Conservation (phyloP, 169 alveolate genomes). For the Plasmodium falciparum region DNA sequence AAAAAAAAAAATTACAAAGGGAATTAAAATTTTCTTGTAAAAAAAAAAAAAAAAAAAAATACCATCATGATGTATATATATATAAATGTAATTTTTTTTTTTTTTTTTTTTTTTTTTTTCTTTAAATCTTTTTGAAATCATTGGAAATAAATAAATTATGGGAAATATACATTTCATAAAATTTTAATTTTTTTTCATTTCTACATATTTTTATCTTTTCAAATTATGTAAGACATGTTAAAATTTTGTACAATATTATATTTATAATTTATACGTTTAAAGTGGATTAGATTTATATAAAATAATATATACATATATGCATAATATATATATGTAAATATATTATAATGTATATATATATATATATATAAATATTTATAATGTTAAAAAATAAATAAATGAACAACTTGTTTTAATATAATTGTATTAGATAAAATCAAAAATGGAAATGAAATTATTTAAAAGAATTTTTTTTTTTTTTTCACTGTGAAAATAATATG, state of each 20-base stretch:
- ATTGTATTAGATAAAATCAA: conserved; percentile 7
- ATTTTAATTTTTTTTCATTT: conserved; percentile 2
- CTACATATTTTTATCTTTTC: conserved; percentile 2
- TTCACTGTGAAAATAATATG: not conserved
- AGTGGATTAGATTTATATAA: conserved; percentile 1
- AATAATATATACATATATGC: not conserved
- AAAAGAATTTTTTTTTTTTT: conserved; percentile 6
- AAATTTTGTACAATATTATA: not conserved
- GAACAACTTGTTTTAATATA: not conserved
- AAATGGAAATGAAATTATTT: conserved; percentile 9
- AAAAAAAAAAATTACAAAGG: too few species aligned
- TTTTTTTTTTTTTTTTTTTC: too few species aligned
- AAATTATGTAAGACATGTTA: conserved; percentile 2
- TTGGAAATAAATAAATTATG: too few species aligned
- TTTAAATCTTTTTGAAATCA: too few species aligned
- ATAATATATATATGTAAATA: not conserved
- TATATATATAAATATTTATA: not conserved
- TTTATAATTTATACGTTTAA: not conserved
- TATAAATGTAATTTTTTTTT: too few species aligned
- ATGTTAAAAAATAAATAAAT: not conserved
- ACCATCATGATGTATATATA: too few species aligned
- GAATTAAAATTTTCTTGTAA: too few species aligned
- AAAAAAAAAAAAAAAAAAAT: too few species aligned
- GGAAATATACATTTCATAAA: too few species aligned
- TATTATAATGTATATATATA: not conserved